Conservation (phyloP, 1,284 basidiomycete species). For the Peniophora sp. region DNA sequence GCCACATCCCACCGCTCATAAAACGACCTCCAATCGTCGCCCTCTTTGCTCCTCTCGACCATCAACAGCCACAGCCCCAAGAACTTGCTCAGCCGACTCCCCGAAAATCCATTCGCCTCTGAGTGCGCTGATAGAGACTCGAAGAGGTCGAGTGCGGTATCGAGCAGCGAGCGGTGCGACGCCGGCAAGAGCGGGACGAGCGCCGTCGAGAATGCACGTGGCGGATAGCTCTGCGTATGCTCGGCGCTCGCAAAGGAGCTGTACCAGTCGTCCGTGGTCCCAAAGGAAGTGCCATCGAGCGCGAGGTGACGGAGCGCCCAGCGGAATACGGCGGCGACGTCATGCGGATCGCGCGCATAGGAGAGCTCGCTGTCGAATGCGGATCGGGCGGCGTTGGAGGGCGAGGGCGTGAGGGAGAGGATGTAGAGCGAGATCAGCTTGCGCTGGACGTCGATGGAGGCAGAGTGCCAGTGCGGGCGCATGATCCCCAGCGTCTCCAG, state of each 20-base stretch:
- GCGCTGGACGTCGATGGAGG: constrained; percentile 58
- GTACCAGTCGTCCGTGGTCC: constrained; percentile 49
- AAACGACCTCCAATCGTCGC: constrained; percentile 53
- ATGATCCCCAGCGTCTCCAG: constrained; percentile 70
- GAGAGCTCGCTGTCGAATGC: constrained; percentile 57
- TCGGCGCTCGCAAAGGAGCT: constrained; percentile 50
- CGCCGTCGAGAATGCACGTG: constrained; percentile 49
- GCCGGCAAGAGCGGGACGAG: constrained; percentile 49
- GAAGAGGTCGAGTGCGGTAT: constrained; percentile 48
- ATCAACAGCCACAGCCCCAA: constrained; percentile 67
- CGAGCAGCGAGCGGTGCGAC: constrained; percentile 49
- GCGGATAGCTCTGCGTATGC: constrained; percentile 44
- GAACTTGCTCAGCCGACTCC: constrained; percentile 64
- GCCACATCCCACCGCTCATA: constrained; percentile 65
- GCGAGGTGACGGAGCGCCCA: constrained; percentile 70
- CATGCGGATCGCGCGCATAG: constrained; percentile 59
- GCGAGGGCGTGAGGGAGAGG: constrained; percentile 47
- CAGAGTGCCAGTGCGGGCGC: constrained; percentile 74
- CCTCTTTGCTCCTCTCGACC: constrained; percentile 31
- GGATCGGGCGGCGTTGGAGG: constrained; percentile 36
- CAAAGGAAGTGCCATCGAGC: constrained; percentile 49
- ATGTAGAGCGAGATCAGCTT: constrained; percentile 66
- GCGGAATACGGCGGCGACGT: constrained; percentile 68
- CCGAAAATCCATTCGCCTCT: constrained; percentile 62
- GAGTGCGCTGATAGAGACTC: constrained; percentile 62